Percentiles rank a stretch among this genome's conserved stretches.
Conservation (phyloP, 2,329 filamentous ascomycete genomes). For the Paraphoma chrysanthemicola region DNA sequence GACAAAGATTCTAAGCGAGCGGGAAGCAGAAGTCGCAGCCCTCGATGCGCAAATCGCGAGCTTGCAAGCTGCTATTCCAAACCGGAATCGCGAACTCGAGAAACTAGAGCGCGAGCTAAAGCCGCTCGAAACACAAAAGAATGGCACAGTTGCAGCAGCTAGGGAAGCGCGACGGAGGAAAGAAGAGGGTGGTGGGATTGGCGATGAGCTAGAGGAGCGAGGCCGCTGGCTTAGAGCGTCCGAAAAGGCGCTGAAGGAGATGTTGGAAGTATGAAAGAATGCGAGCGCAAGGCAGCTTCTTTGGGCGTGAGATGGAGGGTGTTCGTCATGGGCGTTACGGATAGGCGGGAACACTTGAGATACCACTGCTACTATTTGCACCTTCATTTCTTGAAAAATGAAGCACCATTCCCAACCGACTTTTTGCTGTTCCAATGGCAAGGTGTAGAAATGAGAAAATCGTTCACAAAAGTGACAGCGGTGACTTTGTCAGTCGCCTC, state of each 20-base stretch:
- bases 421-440: background rate
- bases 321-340: conserved; percentile 1
- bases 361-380: conserved; percentile 9
- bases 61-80: conserved; percentile 68
- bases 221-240: conserved; percentile 77
- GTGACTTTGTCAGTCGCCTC: background rate
- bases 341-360: conserved; percentile 8
- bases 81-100: conserved; percentile 72
- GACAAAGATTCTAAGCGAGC: conserved; percentile 45
- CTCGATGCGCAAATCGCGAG: conserved; percentile 53
- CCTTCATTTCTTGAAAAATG: background rate
- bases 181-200: conserved; percentile 68
- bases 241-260: conserved; percentile 67
- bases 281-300: no score
- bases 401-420: background rate
- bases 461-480: background rate
- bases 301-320: no score
- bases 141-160: conserved; percentile 71
- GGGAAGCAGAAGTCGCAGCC: conserved; percentile 50
- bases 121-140: conserved; percentile 71
- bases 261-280: conserved; percentile 62
- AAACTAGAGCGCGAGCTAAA: conserved; percentile 71
- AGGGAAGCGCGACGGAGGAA: conserved; percentile 73
- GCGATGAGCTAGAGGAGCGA: conserved; percentile 77
- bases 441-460: background rate